These are phyloP conservation scores for Sinapis alba DNA, from an alignment of 441 rosid species.

Conservation along the genomic window DNA sequence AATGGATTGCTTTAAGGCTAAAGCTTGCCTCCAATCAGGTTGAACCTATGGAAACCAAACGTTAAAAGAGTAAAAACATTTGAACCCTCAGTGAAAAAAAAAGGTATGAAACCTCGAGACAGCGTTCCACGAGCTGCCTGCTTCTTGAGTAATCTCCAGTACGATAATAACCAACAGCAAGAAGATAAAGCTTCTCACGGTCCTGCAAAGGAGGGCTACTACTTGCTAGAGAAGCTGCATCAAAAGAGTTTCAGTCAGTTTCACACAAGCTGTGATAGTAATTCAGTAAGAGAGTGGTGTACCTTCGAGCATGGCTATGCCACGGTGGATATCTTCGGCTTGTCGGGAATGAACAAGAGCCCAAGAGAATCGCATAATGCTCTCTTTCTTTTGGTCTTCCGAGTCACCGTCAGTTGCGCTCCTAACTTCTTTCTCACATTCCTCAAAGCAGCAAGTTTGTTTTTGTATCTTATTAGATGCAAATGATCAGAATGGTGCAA, in stretches of 20 bases:
- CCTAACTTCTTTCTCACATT: slow-evolving; percentile 73
- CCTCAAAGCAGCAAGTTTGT: slow-evolving; percentile 40
- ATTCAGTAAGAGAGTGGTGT: background rate
- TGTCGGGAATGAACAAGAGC: slow-evolving; percentile 83
- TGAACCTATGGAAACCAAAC: slow-evolving; percentile 49
- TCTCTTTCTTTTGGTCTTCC: slow-evolving; percentile 57
- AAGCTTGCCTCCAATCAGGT: slow-evolving; percentile 94
- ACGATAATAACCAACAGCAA: slow-evolving; percentile 89
- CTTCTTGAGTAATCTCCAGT: slow-evolving; percentile 78
- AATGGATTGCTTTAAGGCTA: slow-evolving; percentile 66
- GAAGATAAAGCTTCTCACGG: slow-evolving; percentile 89
- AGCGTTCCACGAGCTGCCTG: slow-evolving; percentile 71
- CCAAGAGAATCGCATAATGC: slow-evolving; percentile 88
- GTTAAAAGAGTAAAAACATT: background rate
- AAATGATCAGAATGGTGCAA: too few species aligned
- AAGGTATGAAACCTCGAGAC: slow-evolving; percentile 63
- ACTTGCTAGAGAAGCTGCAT: slow-evolving; percentile 76
- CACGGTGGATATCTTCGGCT: slow-evolving; percentile 79
- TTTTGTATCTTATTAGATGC: too few species aligned
- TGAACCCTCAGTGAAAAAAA: background rate
- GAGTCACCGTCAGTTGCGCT: slow-evolving; percentile 54
- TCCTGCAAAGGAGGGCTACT: slow-evolving; percentile 62
- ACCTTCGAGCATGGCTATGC: slow-evolving; percentile 89
- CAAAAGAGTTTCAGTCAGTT: background rate
- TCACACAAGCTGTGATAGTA: too few species aligned